A percentile compares a stretch with the other conserved stretches of the same genome.
Conservation (phyloP, 805 yeast species). For the Lachancea fermentati region DNA sequence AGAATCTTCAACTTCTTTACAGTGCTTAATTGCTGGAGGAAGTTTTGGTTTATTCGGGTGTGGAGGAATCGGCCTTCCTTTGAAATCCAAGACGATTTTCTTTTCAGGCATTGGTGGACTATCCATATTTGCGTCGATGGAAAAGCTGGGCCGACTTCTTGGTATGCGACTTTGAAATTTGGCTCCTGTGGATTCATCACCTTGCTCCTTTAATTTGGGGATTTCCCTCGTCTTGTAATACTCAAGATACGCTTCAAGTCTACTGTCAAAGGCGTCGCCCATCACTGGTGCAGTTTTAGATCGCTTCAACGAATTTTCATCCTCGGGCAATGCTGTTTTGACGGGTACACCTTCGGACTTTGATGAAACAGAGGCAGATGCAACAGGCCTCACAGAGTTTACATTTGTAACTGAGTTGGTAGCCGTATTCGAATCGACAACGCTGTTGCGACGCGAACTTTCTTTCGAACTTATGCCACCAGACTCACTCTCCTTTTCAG, state of each 20-base stretch:
- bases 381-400: neutral
- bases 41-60: slow-evolving; percentile 44
- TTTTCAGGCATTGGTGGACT: slow-evolving; percentile 1
- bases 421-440: neutral
- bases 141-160: slow-evolving; percentile 8
- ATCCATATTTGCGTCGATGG: slow-evolving; percentile 14
- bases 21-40: slow-evolving; percentile 42
- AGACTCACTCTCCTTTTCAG: neutral
- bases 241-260: slow-evolving; percentile 42
- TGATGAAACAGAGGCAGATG: neutral
- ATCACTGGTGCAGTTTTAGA: slow-evolving; percentile 14
- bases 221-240: slow-evolving; percentile 26
- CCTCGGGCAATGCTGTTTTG: neutral
- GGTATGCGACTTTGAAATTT: neutral
- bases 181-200: slow-evolving; percentile 1
- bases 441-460: slow-evolving; percentile 9
- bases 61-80: slow-evolving; percentile 45
- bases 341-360: neutral
- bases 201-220: slow-evolving; percentile 13
- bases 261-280: slow-evolving; percentile 37
- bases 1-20: neutral
- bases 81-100: slow-evolving; percentile 29
- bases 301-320: slow-evolving; percentile 12
- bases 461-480: slow-evolving; percentile 4
- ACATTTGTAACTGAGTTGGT: neutral